These are phyloP conservation scores for Starmerella geochares DNA, from an alignment of 805 yeast species.

Conservation along the genomic window DNA sequence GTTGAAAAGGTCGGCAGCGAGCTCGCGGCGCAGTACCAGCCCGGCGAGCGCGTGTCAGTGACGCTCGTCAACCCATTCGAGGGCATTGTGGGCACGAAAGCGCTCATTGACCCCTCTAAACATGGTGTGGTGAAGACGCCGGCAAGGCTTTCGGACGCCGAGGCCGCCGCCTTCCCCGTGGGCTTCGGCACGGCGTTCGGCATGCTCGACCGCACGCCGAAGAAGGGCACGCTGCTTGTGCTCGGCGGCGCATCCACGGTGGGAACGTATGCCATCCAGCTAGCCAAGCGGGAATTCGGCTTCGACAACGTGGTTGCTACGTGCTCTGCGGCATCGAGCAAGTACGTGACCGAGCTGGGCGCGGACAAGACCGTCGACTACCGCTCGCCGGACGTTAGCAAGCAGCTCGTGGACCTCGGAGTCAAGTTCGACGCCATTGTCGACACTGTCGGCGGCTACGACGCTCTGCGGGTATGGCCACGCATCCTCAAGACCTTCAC, in stretches of 20 bases:
- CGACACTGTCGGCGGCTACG: constrained; percentile 55
- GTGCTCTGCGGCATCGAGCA: constrained; percentile 43
- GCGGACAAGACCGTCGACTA: constrained; percentile 39
- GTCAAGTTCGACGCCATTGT: constrained; percentile 45
- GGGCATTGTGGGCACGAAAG: constrained; percentile 40
- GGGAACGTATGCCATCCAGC: constrained; percentile 47
- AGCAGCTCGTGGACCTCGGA: constrained; percentile 1
- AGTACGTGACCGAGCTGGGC: constrained; percentile 41
- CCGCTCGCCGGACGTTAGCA: constrained; percentile 3
- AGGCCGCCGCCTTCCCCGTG: constrained; percentile 59
- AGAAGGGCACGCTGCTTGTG: constrained; percentile 33
- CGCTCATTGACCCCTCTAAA: constrained; percentile 43
- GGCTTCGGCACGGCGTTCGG: constrained; percentile 54
- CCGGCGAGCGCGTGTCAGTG: constrained; percentile 62
- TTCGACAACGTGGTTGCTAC: constrained; percentile 47
- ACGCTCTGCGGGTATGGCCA: constrained; percentile 38
- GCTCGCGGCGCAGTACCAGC: constrained; percentile 33
- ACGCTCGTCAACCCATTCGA: constrained; percentile 29
- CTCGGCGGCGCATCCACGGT: constrained; percentile 70
- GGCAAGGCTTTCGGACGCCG: constrained; percentile 37
- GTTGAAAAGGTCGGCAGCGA: constrained; percentile 46
- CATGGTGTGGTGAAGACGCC: constrained; percentile 46
- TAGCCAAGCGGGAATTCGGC: constrained; percentile 42
- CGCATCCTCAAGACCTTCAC: constrained; percentile 34
- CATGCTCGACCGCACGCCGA: constrained; percentile 27